These are phyloP conservation scores for Colletotrichum limetticola DNA, from an alignment of 2,329 filamentous ascomycete species.

Conservation along the genomic window DNA sequence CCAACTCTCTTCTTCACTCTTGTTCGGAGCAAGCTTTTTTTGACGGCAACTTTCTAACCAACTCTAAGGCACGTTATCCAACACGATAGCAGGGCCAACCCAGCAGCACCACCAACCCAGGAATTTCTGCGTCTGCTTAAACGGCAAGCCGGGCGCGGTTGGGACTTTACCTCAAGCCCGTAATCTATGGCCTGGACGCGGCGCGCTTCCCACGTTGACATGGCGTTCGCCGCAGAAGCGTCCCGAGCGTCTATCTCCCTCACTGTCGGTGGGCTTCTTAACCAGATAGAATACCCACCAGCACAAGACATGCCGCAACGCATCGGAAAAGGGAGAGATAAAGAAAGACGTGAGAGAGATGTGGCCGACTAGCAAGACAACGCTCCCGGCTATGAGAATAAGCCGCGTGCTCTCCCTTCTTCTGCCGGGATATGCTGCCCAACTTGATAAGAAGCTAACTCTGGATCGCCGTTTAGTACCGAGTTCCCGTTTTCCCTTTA, in stretches of 20 bases:
- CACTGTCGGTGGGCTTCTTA: too few relatives aligned
- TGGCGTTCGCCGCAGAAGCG: not conserved
- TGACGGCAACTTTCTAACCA: not conserved
- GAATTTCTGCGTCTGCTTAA: too few relatives aligned
- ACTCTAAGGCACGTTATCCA: not conserved
- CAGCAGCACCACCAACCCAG: not conserved
- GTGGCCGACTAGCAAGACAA: not conserved
- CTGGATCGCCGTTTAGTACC: not conserved
- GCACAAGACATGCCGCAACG: not conserved
- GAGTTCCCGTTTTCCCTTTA: not conserved
- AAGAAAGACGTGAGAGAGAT: not conserved
- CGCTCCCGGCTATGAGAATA: not conserved
- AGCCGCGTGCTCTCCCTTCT: not conserved
- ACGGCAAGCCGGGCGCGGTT: too few relatives aligned
- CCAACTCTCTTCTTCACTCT: not conserved
- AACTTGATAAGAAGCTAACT: slow-evolving; percentile 3
- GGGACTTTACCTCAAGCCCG: not conserved
- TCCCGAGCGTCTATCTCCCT: not conserved
- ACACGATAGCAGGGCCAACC: not conserved
- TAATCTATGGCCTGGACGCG: not conserved
- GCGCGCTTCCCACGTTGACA: not conserved
- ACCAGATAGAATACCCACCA: too few relatives aligned
- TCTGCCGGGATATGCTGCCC: not conserved
- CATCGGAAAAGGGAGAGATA: not conserved
- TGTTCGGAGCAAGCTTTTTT: not conserved